Evolutionary conservation across 495 filamentous ascomycete genomes (phyloP).

Genomic region (Pyrenula massariospora): DNA sequence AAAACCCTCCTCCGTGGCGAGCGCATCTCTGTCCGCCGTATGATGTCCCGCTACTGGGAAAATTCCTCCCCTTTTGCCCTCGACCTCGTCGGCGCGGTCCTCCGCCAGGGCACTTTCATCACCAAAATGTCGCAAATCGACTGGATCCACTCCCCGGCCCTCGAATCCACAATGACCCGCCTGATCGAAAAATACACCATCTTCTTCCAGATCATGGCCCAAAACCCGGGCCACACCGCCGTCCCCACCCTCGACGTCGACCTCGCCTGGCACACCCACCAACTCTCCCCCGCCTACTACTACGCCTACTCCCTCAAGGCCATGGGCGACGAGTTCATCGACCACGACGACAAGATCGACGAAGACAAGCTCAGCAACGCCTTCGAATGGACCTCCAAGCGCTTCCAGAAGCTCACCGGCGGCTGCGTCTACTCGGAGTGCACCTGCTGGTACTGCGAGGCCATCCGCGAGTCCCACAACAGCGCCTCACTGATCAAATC

Average conservation of each 20-base stretch:
- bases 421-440: conserved; percentile 67
- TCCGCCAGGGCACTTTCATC: conserved; percentile 69
- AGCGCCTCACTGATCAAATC: conserved; percentile 19
- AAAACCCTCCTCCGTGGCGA: conserved; percentile 13
- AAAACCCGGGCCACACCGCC: conserved; percentile 38
- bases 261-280: conserved; percentile 63
- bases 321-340: conserved; percentile 39
- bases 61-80: conserved; percentile 60
- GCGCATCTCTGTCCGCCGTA: conserved; percentile 47
- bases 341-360: conserved; percentile 80
- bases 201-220: conserved; percentile 56
- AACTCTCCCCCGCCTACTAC: conserved; percentile 53
- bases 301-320: conserved; percentile 35
- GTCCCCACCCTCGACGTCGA: conserved; percentile 87
- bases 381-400: conserved; percentile 66
- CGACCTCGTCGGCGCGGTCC: conserved; percentile 67
- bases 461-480: conserved; percentile 50
- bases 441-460: conserved; percentile 88
- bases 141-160: conserved; percentile 61
- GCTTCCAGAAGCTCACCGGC: conserved; percentile 47
- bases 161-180: conserved; percentile 51
- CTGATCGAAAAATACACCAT: conserved; percentile 57
- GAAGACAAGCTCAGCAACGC: conserved; percentile 45
- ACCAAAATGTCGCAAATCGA: conserved; percentile 73
- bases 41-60: conserved; percentile 74